Evolutionary conservation across 495 filamentous ascomycete species (phyloP).

Genomic region (Cladorrhinum samala): DNA sequence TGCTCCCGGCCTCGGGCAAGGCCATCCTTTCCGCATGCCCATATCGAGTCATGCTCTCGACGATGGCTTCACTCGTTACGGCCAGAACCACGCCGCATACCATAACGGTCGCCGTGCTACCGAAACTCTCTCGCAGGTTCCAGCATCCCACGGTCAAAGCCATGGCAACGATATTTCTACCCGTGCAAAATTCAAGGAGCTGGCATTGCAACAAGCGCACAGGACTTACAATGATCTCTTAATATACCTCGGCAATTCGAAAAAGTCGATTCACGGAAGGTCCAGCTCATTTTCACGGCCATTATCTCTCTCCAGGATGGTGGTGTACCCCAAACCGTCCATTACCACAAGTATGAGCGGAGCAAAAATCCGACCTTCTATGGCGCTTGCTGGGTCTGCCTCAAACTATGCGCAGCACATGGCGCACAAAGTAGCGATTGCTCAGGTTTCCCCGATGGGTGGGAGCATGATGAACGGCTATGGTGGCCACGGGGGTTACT

Average conservation of each 20-base stretch:
- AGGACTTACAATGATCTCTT: constrained; percentile 82
- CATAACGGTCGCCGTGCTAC: constrained; percentile 16
- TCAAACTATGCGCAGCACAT: constrained; percentile 18
- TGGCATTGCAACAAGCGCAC: constrained; percentile 77
- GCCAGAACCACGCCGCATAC: constrained; percentile 11
- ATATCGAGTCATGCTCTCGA: constrained; percentile 25
- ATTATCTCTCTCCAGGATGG: constrained; percentile 34
- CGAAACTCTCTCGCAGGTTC: constrained; percentile 15
- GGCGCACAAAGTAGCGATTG: constrained; percentile 17
- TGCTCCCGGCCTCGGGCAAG: constrained; percentile 21
- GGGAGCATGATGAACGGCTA: constrained; percentile 11
- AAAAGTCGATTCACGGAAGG: constrained; percentile 36
- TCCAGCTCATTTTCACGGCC: constrained; percentile 18
- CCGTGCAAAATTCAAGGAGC: constrained; percentile 70
- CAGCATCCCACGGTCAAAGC: constrained; percentile 1
- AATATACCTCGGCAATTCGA: constrained; percentile 61
- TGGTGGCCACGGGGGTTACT: constrained; percentile 9
- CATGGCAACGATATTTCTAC: constrained; percentile 12
- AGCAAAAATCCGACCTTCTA: constrained; percentile 7
- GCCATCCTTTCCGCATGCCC: constrained; percentile 20
- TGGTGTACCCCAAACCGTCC: constrained; percentile 45
- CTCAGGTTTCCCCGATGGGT: constrained; percentile 11
- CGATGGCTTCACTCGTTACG: constrained; percentile 26
- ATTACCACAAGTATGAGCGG: constrained; percentile 22
- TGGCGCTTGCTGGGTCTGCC: constrained; percentile 7